Percentiles rank a stretch among this genome's conserved stretches.
Conservation (phyloP, 164 flowering plant species). For the Chloranthus sessilifolius region DNA sequence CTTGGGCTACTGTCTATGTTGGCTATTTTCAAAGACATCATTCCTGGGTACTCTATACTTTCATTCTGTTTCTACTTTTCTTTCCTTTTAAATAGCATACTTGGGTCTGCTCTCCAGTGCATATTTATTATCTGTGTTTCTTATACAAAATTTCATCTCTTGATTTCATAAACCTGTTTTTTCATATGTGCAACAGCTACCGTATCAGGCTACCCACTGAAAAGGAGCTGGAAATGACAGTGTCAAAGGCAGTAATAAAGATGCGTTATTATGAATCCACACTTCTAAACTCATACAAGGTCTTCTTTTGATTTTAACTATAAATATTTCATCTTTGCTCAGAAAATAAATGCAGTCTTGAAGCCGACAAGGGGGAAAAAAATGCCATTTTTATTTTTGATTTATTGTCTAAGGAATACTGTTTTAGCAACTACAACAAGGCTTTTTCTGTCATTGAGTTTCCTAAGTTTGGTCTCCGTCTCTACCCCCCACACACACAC, state of each 20-base stretch:
- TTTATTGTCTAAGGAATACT: no score
- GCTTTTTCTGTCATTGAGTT: no score
- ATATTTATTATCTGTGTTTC: no score
- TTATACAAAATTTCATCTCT: background rate
- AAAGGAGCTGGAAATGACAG: conserved; percentile 83
- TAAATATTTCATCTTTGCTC: no score
- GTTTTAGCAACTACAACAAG: no score
- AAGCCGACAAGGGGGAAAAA: no score
- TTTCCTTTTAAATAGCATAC: background rate
- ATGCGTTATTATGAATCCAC: conserved; percentile 83
- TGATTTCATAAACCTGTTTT: background rate
- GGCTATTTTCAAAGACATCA: conserved; percentile 90
- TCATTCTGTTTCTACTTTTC: conserved; percentile 2
- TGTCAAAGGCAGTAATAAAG: conserved; percentile 81
- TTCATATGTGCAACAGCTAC: conserved; percentile 43
- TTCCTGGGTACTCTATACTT: conserved; percentile 68
- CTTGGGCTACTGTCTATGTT: conserved; percentile 70
- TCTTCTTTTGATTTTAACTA: conserved; percentile 18
- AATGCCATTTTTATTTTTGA: no score
- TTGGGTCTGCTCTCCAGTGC: background rate
- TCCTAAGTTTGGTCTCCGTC: no score
- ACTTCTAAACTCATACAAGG: conserved; percentile 82
- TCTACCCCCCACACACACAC: no score
- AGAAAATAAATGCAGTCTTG: no score
- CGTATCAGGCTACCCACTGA: conserved; percentile 97